Base-by-base conservation (phyloP, 345 rosid species). In the Iberis pinnata region DNA sequence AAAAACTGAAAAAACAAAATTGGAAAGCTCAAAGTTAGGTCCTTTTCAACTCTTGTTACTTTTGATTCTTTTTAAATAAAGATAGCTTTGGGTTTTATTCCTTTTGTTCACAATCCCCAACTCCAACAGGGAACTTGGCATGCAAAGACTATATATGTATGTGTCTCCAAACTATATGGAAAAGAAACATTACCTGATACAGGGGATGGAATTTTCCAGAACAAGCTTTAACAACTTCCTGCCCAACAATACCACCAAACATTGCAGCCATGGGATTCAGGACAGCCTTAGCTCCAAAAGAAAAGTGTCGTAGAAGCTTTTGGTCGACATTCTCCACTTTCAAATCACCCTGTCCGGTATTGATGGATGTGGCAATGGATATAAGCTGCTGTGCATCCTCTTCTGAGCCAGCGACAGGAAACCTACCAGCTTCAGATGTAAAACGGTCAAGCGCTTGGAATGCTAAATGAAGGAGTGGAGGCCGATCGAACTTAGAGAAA, bases 211-310 rank as follows among this genome's bases (percentile, higher is more conserved):
- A 92, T 71, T 92, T 92, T 54, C 94, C 95, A 57, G 98, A 85
- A 76, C 98, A 92, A 43, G 98, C 98, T 72, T 92, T 92, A 33
- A 92, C 86, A 81, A 88, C 87, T 61, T 92, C 98, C 70, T 92
- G 98, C 43, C 97, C 98, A 47, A 92, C 97, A 56, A 92, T 75
- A 37, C 98, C 98, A 46, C 98, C 98, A 70, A 92, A 92, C 95
- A 92, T 88, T 39, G 98, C 98, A 63, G 97, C 98, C 97, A 92
- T 92, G 33, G 98, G 98, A 75, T 92, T 92, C 35, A 92, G 66
- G 38, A 92, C 90, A 46, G 98, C 98, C 80, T 81, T 80, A 45
- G 98, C 82, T 67, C 98, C 98, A 58, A 79, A 92, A 48, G 97
- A 84, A 75, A 92, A 92, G 62, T 80, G 84, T 12, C 78, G 75